A percentile compares a stretch with the other conserved stretches of the same genome.
These are phyloP conservation scores for Chionographis japonica DNA, from an alignment of 106 monocot genomes.

Conservation along the genomic window DNA sequence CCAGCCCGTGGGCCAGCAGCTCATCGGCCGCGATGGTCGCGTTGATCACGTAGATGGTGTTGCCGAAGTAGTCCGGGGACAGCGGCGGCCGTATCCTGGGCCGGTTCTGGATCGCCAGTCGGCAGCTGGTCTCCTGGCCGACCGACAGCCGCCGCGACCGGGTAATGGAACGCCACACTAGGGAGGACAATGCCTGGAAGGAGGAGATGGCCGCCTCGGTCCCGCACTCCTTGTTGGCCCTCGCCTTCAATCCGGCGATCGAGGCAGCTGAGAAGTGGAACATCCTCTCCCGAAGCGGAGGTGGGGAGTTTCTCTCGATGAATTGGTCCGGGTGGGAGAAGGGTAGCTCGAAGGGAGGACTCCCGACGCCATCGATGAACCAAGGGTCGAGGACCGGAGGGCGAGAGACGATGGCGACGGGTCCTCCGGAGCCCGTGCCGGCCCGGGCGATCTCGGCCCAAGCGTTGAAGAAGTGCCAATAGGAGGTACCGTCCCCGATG, in stretches of 20 bases:
- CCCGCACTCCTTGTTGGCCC: conserved; percentile 33
- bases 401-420: conserved; percentile 1
- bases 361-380: conserved; percentile 41
- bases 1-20: conserved; percentile 35
- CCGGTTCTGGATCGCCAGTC: conserved; percentile 41
- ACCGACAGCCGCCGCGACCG: conserved; percentile 27
- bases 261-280: conserved; percentile 57
- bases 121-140: conserved; percentile 25
- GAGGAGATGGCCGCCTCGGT: conserved; percentile 20
- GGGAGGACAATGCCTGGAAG: conserved; percentile 45
- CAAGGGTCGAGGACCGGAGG: conserved; percentile 50
- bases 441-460: conserved; percentile 59
- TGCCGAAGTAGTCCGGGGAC: conserved; percentile 64
- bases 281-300: conserved; percentile 40
- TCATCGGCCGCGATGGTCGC: conserved; percentile 37
- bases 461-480: conserved; percentile 70
- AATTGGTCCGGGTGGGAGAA: conserved; percentile 22
- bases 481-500: conserved; percentile 61
- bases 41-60: conserved; percentile 27
- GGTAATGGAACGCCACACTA: conserved; percentile 57
- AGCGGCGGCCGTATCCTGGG: conserved; percentile 45
- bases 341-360: conserved; percentile 46
- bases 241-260: conserved; percentile 45
- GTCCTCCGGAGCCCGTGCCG: neutral
- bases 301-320: conserved; percentile 26